Percentiles rank a stretch among this genome's conserved stretches.
Conservation (phyloP, 768 basidiomycete species). For the Chalciporus pseudorubinellus region DNA sequence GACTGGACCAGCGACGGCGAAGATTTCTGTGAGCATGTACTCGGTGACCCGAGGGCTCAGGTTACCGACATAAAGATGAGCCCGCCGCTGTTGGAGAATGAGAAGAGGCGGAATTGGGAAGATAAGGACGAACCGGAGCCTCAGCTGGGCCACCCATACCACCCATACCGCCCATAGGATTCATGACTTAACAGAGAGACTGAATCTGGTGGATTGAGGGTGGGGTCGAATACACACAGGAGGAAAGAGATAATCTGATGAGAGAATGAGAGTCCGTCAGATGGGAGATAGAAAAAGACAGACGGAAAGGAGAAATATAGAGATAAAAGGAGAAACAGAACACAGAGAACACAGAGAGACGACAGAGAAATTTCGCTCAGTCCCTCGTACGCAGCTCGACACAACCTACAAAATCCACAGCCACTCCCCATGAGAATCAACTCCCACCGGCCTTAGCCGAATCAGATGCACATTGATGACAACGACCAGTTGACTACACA, state of each 20-base stretch:
- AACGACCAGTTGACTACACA: background rate
- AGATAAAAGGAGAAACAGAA: constrained; percentile 34
- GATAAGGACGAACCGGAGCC: constrained; percentile 60
- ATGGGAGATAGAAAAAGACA: constrained; percentile 35
- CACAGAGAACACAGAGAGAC: constrained; percentile 21
- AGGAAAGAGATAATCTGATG: constrained; percentile 41
- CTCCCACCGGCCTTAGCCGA: constrained; percentile 20
- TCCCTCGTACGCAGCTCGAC: constrained; percentile 23
- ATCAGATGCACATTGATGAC: background rate
- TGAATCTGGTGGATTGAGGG: constrained; percentile 21
- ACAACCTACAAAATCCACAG: constrained; percentile 19
- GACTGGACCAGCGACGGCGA: constrained; percentile 94
- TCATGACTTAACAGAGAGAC: constrained; percentile 57
- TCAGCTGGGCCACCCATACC: constrained; percentile 65
- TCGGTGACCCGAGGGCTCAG: constrained; percentile 96
- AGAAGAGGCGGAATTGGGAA: background rate
- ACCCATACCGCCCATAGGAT: constrained; percentile 66
- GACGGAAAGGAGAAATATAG: constrained; percentile 33
- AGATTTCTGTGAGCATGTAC: constrained; percentile 98
- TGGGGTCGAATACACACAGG: constrained; percentile 23
- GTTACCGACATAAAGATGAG: constrained; percentile 99
- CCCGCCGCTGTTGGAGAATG: constrained; percentile 60
- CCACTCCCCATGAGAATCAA: constrained; percentile 27
- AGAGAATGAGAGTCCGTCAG: constrained; percentile 35
- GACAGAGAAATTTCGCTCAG: constrained; percentile 18